phyloP scores from a whole-genome alignment of 768 basidiomycete genomes.

The Tulasnella calospora region DNA sequence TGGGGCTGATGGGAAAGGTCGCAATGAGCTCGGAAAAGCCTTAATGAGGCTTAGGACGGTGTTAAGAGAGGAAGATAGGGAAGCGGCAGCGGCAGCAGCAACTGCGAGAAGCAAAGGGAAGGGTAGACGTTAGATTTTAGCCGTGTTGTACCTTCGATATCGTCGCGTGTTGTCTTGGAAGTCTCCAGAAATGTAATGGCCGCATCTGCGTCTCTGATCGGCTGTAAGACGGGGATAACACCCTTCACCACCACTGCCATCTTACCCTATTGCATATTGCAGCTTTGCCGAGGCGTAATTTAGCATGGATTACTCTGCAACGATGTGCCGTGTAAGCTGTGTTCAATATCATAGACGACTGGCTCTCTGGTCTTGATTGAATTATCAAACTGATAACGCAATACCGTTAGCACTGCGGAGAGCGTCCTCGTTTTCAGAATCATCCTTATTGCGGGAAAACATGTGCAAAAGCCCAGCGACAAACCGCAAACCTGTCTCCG shows the following conservation, averaged over 20 bases:
- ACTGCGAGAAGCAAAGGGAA: neutral
- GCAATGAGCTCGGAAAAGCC: constrained; percentile 30
- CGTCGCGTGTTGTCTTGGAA: neutral
- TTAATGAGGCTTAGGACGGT: constrained; percentile 27
- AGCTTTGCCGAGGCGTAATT: neutral
- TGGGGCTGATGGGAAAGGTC: constrained; percentile 28
- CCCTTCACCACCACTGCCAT: neutral
- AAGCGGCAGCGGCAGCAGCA: neutral
- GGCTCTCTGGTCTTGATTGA: neutral
- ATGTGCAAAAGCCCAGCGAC: neutral
- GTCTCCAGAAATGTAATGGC: neutral
- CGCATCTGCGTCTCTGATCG: neutral
- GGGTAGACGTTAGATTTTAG: neutral
- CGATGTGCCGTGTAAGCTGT: neutral
- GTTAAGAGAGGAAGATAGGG: neutral
- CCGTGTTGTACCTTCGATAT: neutral
- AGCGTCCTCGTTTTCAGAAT: neutral
- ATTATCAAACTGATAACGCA: neutral
- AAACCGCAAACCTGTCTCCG: neutral
- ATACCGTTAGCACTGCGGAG: neutral
- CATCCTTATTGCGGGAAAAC: neutral
- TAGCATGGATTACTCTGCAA: neutral
- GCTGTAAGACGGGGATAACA: neutral
- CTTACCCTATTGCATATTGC: neutral
- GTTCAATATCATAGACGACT: too few species aligned